Percentiles rank a stretch among this genome's conserved stretches.
Evolutionary conservation across 2,329 filamentous ascomycete genomes (phyloP).

Genomic region (Nemania sp.): DNA sequence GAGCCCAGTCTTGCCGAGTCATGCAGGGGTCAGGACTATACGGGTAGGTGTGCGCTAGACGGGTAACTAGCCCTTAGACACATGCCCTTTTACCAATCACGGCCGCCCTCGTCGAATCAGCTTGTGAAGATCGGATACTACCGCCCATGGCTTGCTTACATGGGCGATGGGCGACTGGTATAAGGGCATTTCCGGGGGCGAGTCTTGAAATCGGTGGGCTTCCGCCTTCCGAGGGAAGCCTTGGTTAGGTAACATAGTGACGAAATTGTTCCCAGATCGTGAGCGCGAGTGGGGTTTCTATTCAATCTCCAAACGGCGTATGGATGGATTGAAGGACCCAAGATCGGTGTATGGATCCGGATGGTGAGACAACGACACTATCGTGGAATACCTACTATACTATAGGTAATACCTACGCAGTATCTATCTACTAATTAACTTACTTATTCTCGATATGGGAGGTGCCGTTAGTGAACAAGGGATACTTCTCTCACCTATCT

Average conservation of each 20-base stretch:
- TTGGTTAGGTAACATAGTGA: conserved; percentile 1
- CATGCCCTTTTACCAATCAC: conserved; percentile 33
- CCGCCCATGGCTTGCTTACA: conserved; percentile 3
- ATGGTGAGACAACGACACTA: conserved; percentile 14
- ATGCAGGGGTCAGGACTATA: conserved; percentile 38
- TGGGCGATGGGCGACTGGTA: no score
- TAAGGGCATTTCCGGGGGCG: conserved; percentile 1
- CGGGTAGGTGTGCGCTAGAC: conserved; percentile 17
- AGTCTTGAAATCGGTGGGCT: neutral
- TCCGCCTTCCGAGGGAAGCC: neutral
- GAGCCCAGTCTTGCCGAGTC: conserved; percentile 51
- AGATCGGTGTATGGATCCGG: neutral
- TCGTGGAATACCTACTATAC: conserved; percentile 11
- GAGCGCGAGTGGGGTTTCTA: conserved; percentile 13
- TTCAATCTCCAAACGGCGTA: neutral
- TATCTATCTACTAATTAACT: no score
- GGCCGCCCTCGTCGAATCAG: conserved; percentile 24
- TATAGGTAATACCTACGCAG: no score
- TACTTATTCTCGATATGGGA: no score
- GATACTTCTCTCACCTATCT: no score
- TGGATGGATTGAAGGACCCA: no score
- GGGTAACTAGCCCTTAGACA: conserved; percentile 25
- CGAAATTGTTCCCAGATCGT: neutral
- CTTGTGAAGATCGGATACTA: conserved; percentile 27
- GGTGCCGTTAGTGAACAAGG: no score